Conservation (phyloP, 192 early-diverging fungal species). For the Coemansia sp. region DNA sequence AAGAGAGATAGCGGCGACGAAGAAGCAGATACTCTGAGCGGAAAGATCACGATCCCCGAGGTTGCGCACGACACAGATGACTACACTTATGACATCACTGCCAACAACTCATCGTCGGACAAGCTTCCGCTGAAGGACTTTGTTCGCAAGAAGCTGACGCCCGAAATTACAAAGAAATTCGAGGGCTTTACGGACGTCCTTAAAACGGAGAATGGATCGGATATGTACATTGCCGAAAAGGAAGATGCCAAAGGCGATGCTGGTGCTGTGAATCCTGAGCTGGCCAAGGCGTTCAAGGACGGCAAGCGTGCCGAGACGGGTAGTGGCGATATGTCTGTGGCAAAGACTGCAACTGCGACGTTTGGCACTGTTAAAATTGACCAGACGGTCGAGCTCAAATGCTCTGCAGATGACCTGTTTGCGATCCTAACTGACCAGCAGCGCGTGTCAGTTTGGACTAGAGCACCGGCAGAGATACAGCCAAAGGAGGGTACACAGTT, state of each 20-base stretch:
- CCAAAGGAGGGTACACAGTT: conserved; percentile 67
- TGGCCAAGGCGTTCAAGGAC: conserved; percentile 27
- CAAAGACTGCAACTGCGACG: conserved; percentile 16
- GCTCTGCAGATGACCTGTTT: conserved; percentile 79
- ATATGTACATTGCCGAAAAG: conserved; percentile 74
- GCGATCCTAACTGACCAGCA: conserved; percentile 76
- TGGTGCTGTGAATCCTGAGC: conserved; percentile 9
- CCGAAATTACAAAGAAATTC: conserved; percentile 65
- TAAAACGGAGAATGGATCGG: conserved; percentile 75
- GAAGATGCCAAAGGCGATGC: background rate
- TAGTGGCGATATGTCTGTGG: conserved; percentile 18
- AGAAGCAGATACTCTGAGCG: conserved; percentile 42
- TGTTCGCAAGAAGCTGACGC: conserved; percentile 68
- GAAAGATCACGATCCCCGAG: conserved; percentile 85
- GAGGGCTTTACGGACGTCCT: conserved; percentile 70
- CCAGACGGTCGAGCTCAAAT: conserved; percentile 82
- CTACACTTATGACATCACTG: conserved; percentile 78
- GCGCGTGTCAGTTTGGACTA: conserved; percentile 79
- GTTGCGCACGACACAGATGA: conserved; percentile 86
- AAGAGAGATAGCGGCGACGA: conserved; percentile 31
- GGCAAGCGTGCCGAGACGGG: conserved; percentile 7
- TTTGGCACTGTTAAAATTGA: conserved; percentile 69
- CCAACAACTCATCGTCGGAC: conserved; percentile 26
- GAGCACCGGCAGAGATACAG: conserved; percentile 67
- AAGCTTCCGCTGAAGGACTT: conserved; percentile 63